A percentile compares a stretch with the other conserved stretches of the same genome.
phyloP scores from a whole-genome alignment of 2,329 filamentous ascomycete species.

The Cytospora chrysosperma region DNA sequence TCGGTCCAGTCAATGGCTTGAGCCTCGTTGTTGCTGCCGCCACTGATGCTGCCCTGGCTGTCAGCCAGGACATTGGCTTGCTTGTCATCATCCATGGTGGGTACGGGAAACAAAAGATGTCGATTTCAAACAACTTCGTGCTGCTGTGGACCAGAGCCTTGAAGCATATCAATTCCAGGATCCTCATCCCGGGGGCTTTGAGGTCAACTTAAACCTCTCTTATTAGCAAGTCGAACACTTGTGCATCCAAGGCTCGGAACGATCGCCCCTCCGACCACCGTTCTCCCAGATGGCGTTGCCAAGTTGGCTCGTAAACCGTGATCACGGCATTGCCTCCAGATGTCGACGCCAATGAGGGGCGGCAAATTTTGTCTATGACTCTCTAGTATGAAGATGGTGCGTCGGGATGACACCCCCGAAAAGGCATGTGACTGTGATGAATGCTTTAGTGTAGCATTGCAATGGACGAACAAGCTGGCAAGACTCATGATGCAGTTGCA shows the following conservation, averaged over 20 bases:
- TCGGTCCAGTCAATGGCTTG: slow-evolving; percentile 11
- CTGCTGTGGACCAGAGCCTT: neutral
- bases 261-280: neutral
- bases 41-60: neutral
- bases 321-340: neutral
- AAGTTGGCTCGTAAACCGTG: neutral
- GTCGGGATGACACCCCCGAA: slow-evolving; percentile 2
- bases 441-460: neutral
- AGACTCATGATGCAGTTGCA: neutral
- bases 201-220: neutral
- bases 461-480: neutral
- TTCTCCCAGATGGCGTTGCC: neutral
- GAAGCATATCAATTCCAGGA: neutral
- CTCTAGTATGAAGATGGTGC: neutral
- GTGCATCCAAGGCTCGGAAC: neutral
- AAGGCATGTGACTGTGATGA: slow-evolving; percentile 3
- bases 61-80: neutral
- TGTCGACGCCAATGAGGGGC: neutral
- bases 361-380: neutral
- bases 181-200: neutral
- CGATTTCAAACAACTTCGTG: neutral
- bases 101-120: neutral
- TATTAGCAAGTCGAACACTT: neutral
- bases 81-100: neutral
- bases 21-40: neutral